These are phyloP conservation scores for Metschnikowia matae DNA, from an alignment of 805 yeast genomes.

Conservation along the genomic window DNA sequence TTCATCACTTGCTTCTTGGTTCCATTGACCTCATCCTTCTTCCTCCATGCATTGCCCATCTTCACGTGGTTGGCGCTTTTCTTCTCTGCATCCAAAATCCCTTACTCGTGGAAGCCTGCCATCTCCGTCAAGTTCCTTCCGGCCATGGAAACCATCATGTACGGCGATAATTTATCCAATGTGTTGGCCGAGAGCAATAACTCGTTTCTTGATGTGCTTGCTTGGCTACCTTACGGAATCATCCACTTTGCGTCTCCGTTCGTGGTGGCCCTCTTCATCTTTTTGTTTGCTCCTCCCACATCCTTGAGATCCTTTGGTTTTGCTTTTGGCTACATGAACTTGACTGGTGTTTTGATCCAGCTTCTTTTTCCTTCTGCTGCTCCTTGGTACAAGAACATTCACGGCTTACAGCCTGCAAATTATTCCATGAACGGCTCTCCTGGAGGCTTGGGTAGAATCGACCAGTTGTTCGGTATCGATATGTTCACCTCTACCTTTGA, in stretches of 20 bases:
- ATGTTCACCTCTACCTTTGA: constrained; percentile 78
- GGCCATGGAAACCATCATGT: constrained; percentile 84
- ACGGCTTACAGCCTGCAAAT: constrained; percentile 87
- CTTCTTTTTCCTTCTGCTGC: constrained; percentile 90
- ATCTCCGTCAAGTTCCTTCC: constrained; percentile 86
- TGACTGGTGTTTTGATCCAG: constrained; percentile 80
- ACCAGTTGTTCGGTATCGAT: constrained; percentile 69
- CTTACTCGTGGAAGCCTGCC: constrained; percentile 75
- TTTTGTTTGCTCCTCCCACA: constrained; percentile 89
- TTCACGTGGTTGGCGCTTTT: constrained; percentile 82
- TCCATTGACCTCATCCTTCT: constrained; percentile 82
- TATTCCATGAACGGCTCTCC: constrained; percentile 92
- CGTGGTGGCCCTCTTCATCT: constrained; percentile 71
- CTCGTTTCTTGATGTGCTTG: constrained; percentile 69
- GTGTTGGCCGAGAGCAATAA: constrained; percentile 72
- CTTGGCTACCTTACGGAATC: constrained; percentile 94
- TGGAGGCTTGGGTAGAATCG: constrained; percentile 91
- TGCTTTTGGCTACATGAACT: constrained; percentile 93
- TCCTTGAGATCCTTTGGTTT: constrained; percentile 79
- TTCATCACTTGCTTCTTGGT: constrained; percentile 47
- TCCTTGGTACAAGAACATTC: constrained; percentile 88
- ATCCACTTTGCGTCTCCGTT: constrained; percentile 90
- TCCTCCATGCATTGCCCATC: constrained; percentile 77
- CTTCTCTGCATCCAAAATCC: constrained; percentile 72
- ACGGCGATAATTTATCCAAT: constrained; percentile 85